phyloP scores from a whole-genome alignment of 202 grass and related monocot species.

The Panicum virgatum region DNA sequence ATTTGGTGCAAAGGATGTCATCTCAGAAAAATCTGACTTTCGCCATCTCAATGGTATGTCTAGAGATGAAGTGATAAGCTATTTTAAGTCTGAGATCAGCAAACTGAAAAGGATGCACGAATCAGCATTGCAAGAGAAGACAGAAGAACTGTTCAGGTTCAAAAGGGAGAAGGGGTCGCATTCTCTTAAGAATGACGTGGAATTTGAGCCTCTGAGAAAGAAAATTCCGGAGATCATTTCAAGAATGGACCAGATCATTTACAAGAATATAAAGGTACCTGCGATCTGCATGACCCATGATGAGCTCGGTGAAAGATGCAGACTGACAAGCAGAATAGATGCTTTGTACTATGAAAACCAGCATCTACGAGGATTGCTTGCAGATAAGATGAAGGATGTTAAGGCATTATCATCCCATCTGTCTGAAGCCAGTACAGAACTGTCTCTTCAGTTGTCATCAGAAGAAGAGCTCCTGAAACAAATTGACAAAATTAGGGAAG shows the following conservation, averaged over 20 bases:
- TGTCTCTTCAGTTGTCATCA: constrained; percentile 49
- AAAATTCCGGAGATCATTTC: constrained; percentile 74
- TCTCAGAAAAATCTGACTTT: constrained; percentile 75
- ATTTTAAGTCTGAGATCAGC: constrained; percentile 82
- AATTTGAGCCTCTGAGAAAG: constrained; percentile 81
- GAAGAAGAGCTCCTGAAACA: constrained; percentile 58
- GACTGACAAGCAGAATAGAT: constrained; percentile 62
- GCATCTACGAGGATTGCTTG: constrained; percentile 68
- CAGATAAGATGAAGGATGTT: constrained; percentile 77
- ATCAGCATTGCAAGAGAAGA: constrained; percentile 72
- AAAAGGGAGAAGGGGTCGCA: constrained; percentile 80
- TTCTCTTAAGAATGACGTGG: constrained; percentile 80
- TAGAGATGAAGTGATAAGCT: constrained; percentile 72
- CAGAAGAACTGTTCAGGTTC: constrained; percentile 86
- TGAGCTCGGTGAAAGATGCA: constrained; percentile 51
- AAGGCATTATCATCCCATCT: constrained; percentile 68
- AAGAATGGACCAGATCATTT: constrained; percentile 77
- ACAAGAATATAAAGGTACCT: constrained; percentile 59
- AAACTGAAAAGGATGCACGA: constrained; percentile 85
- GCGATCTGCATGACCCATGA: constrained; percentile 43
- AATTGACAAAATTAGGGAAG: constrained; percentile 64
- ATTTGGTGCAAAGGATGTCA: constrained; percentile 48
- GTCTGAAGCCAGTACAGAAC: constrained; percentile 59
- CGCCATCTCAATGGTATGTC: constrained; percentile 64
- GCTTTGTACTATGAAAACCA: constrained; percentile 78